A percentile compares a stretch with the other conserved stretches of the same genome.
Conservation (phyloP, 2,329 filamentous ascomycete genomes). For the Simplicillium sp. region DNA sequence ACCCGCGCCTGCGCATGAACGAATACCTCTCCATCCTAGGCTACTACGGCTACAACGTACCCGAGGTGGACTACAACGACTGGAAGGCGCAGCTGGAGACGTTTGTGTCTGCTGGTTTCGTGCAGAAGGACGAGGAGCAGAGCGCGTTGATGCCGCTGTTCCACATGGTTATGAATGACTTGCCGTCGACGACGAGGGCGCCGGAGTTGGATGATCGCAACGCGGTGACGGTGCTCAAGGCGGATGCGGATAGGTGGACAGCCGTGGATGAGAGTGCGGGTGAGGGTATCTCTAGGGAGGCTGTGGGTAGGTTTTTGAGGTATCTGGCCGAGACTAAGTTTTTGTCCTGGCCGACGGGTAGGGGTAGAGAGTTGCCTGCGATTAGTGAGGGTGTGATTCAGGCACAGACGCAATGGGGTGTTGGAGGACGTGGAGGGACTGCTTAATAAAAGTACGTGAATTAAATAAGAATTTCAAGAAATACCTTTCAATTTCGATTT, state of each 20-base stretch:
- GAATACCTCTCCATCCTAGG: conserved; percentile 64
- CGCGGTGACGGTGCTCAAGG: conserved; percentile 52
- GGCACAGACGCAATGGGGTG: conserved; percentile 13
- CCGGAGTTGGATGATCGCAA: conserved; percentile 61
- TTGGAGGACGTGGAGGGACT: conserved; percentile 14
- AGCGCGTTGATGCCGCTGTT: conserved; percentile 49
- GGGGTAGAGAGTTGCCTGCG: conserved; percentile 15
- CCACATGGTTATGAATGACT: conserved; percentile 60
- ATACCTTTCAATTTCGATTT: no score
- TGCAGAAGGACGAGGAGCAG: conserved; percentile 18
- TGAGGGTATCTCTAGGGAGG: conserved; percentile 16
- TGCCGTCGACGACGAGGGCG: conserved; percentile 58
- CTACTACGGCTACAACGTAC: conserved; percentile 63
- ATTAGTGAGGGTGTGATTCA: conserved; percentile 9
- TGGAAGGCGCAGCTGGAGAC: conserved; percentile 20
- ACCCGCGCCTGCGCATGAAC: conserved; percentile 70
- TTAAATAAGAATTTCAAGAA: no score
- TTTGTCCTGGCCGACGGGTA: conserved; percentile 16
- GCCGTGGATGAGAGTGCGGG: conserved; percentile 45
- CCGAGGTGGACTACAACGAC: conserved; percentile 58
- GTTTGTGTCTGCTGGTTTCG: conserved; percentile 15
- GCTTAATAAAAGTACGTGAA: conserved; percentile 3
- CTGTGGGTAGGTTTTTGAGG: conserved; percentile 16
- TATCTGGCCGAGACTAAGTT: conserved; percentile 20
- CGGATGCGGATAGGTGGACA: conserved; percentile 51